Percentiles rank a stretch among this genome's conserved stretches.
phyloP scores from a whole-genome alignment of 169 alveolate genomes.

The Babesia ovata region DNA sequence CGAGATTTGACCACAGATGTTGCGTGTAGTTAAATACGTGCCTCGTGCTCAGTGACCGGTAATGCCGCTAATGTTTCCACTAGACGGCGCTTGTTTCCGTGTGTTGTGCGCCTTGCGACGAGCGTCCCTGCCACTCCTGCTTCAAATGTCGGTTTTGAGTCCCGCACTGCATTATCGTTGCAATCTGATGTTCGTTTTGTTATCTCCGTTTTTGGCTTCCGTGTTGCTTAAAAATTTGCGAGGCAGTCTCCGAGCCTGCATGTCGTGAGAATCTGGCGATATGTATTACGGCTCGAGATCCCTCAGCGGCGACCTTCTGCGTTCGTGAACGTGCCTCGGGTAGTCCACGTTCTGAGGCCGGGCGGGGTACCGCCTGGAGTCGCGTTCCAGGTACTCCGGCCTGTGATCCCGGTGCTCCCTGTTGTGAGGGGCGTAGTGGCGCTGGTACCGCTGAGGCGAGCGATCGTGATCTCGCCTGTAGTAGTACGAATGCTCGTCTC shows the following conservation, averaged over 20 bases:
- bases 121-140: neutral
- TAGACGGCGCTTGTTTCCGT: no score
- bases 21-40: neutral
- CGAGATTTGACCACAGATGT: neutral
- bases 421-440: slow-evolving; percentile 7
- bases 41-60: no score
- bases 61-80: no score
- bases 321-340: slow-evolving; percentile 11
- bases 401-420: slow-evolving; percentile 37
- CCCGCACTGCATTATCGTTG: no score
- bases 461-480: slow-evolving; percentile 14
- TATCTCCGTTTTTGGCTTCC: neutral
- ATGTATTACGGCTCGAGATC: neutral
- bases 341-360: slow-evolving; percentile 5
- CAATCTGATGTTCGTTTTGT: neutral
- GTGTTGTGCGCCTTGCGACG: slow-evolving; percentile 3
- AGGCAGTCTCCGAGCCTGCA: slow-evolving; percentile 9
- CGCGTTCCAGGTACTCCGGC: slow-evolving; percentile 15
- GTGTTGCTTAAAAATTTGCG: neutral
- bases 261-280: slow-evolving; percentile 4
- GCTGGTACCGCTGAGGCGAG: slow-evolving; percentile 25
- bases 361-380: slow-evolving; percentile 7
- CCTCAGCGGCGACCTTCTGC: slow-evolving; percentile 24
- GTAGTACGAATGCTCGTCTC: slow-evolving; percentile 24
- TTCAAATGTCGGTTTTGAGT: no score